phyloP scores from a whole-genome alignment of 2,329 filamentous ascomycete genomes.

The Xenosphaeropsis pyriputrescens region DNA sequence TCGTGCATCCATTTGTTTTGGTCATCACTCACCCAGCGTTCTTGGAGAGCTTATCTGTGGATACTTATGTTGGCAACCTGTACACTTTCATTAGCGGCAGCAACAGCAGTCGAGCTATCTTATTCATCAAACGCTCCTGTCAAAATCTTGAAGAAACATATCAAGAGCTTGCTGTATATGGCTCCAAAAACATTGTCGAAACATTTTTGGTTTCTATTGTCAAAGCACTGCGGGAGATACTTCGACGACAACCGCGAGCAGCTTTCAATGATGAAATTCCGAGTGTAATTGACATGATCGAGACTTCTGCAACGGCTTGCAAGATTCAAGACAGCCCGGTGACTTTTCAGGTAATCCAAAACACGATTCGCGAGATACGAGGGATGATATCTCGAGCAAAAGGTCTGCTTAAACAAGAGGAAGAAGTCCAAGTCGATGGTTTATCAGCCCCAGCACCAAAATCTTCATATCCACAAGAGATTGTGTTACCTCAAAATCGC shows the following conservation, averaged over 20 bases:
- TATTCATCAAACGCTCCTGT: slow-evolving; percentile 15
- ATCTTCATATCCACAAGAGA: not conserved
- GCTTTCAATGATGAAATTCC: not conserved
- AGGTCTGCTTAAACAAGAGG: not conserved
- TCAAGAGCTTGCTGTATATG: not conserved
- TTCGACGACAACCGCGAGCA: not conserved
- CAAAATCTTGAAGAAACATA: not conserved
- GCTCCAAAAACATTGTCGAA: not conserved
- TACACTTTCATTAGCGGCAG: slow-evolving; percentile 20
- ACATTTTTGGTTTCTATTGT: not conserved
- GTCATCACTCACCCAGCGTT: slow-evolving; percentile 19
- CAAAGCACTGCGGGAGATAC: not conserved
- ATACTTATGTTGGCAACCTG: slow-evolving; percentile 18
- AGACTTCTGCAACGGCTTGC: not conserved
- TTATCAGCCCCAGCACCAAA: not conserved
- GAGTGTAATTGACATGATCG: not conserved
- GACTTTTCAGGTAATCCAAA: not conserved
- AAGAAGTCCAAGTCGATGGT: too few species aligned
- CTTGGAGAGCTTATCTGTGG: slow-evolving; percentile 19
- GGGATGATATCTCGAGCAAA: not conserved
- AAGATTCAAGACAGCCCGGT: not conserved
- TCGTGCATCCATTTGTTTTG: slow-evolving; percentile 10
- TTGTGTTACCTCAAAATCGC: slow-evolving; percentile 8
- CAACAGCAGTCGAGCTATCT: slow-evolving; percentile 15
- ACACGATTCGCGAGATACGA: not conserved